Percentiles rank a stretch among this genome's conserved stretches.
phyloP scores from a whole-genome alignment of 1,284 basidiomycete genomes.

The Austroboletus novae-zelandiae region DNA sequence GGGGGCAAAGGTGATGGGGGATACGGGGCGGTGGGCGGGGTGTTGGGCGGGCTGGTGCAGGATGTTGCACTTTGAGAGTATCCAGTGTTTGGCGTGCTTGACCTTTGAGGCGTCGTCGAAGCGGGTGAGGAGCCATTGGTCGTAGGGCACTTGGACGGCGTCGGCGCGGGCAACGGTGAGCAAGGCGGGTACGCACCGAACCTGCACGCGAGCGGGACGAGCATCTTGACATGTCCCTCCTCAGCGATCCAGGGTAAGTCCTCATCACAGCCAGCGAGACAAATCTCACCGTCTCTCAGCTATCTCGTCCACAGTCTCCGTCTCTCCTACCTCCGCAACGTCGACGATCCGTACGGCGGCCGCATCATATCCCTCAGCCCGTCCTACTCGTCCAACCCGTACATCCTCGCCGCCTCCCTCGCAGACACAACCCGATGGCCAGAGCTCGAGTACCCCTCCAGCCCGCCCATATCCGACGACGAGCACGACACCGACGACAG shows the following conservation, averaged over 20 bases:
- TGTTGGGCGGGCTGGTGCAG: constrained; percentile 21
- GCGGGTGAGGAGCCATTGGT: constrained; percentile 71
- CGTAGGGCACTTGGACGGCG: constrained; percentile 59
- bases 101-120: constrained; percentile 57
- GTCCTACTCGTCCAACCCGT: constrained; percentile 73
- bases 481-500: constrained; percentile 44
- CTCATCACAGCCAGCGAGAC: neutral
- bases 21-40: constrained; percentile 38
- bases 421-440: constrained; percentile 82
- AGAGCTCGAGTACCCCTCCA: constrained; percentile 68
- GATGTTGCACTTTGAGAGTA: constrained; percentile 54
- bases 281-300: constrained; percentile 39
- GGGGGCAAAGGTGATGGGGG: constrained; percentile 60
- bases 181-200: constrained; percentile 42
- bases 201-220: constrained; percentile 48
- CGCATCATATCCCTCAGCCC: constrained; percentile 78
- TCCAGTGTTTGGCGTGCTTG: constrained; percentile 56
- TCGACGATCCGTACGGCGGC: constrained; percentile 80
- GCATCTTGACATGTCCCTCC: constrained; percentile 51
- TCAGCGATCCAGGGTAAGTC: constrained; percentile 59
- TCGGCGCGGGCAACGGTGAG: neutral
- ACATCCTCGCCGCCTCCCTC: constrained; percentile 75
- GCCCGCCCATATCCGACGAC: constrained; percentile 68
- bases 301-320: constrained; percentile 85
- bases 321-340: constrained; percentile 82